Conservation (phyloP, 2,329 filamentous ascomycete species). For the Penicillium sp. region DNA sequence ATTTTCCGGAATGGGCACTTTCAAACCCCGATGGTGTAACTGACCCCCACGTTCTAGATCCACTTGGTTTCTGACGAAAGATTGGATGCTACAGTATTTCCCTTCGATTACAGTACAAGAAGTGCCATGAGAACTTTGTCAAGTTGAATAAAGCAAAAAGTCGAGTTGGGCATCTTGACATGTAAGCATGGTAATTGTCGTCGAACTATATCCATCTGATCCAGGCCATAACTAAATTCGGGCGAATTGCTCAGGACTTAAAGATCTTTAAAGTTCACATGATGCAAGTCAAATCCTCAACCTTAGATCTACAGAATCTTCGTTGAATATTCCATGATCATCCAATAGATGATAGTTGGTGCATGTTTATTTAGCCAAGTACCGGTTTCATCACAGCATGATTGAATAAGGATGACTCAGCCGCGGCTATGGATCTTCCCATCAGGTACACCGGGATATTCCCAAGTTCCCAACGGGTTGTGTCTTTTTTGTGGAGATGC, state of each 20-base stretch:
- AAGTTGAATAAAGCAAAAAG: not conserved
- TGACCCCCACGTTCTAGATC: not conserved
- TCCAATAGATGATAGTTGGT: not conserved
- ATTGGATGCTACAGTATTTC: not conserved
- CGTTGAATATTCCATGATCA: not conserved
- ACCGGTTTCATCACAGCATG: not conserved
- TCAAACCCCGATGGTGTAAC: conserved; percentile 4
- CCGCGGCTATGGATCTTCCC: conserved; percentile 18
- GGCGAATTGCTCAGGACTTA: not conserved
- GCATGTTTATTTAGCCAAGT: not conserved
- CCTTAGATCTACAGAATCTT: not conserved
- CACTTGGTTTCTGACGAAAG: not conserved
- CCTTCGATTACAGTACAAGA: not conserved
- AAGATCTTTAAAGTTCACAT: not conserved
- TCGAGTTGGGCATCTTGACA: not conserved
- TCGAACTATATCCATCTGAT: not conserved
- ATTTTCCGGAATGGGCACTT: conserved; percentile 9
- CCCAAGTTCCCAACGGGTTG: conserved; percentile 18
- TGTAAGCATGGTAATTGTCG: not conserved
- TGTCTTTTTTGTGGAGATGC: not conserved
- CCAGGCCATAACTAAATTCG: not conserved
- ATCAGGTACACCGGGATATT: conserved; percentile 21
- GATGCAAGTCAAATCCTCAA: not conserved
- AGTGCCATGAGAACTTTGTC: too few species aligned
- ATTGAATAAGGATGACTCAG: conserved; percentile 8